phyloP scores from a whole-genome alignment of 768 basidiomycete genomes.

The Auricularia cornea region DNA sequence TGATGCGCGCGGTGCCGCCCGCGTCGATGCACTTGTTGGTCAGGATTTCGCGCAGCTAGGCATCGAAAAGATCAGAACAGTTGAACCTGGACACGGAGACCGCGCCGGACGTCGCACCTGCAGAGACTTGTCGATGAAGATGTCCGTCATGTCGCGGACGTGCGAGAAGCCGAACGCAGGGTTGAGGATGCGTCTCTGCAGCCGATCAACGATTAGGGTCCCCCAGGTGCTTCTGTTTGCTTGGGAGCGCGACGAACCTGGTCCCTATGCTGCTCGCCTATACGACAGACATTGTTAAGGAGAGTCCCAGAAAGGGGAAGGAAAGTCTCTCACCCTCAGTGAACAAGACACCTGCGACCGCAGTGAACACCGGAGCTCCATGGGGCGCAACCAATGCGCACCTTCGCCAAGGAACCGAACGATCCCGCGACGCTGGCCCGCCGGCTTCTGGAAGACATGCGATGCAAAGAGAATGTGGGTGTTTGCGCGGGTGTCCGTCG shows the following conservation, averaged over 20 bases:
- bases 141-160: constrained; percentile 46
- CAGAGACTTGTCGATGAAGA: constrained; percentile 48
- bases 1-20: not conserved
- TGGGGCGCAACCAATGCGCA: too few relatives aligned
- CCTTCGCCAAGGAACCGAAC: constrained; percentile 31
- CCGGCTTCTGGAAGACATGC: constrained; percentile 49
- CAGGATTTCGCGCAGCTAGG: constrained; percentile 17
- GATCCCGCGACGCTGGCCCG: constrained; percentile 29
- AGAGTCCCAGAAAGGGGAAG: too few relatives aligned
- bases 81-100: not conserved
- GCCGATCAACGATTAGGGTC: not conserved
- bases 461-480: constrained; percentile 54
- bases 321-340: constrained; percentile 20
- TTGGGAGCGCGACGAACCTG: not conserved
- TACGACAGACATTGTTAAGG: too few relatives aligned
- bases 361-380: too few relatives aligned
- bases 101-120: too few relatives aligned
- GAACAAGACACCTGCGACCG: not conserved
- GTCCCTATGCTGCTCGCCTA: not conserved
- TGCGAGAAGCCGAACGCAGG: constrained; percentile 58
- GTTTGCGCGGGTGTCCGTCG: constrained; percentile 53
- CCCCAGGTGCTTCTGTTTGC: not conserved
- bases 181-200: constrained; percentile 28
- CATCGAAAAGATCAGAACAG: not conserved
- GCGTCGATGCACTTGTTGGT: not conserved